These are phyloP conservation scores for Xerocomus nothofagi DNA, from an alignment of 1,284 basidiomycete species.

Conservation along the genomic window DNA sequence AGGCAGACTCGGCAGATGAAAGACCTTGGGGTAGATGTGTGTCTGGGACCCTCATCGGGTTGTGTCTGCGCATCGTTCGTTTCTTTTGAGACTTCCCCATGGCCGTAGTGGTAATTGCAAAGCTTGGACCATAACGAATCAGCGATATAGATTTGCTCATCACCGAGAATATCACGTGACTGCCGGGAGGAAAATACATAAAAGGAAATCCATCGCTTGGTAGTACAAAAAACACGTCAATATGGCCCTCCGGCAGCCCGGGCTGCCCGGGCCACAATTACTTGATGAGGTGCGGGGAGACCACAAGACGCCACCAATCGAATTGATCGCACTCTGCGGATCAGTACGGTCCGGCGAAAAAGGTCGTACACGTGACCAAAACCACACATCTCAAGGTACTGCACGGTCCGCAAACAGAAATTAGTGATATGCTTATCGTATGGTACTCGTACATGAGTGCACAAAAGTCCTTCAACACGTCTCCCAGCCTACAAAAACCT, in stretches of 20 bases:
- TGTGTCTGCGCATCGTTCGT: conserved; percentile 76
- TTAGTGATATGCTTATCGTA: conserved; percentile 30
- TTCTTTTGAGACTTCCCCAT: conserved; percentile 94
- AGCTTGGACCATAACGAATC: not conserved
- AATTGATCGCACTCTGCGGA: no score
- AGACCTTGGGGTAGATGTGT: conserved; percentile 83
- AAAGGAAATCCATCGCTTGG: no score
- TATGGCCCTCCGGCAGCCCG: no score
- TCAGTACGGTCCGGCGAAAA: no score
- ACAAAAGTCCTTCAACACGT: conserved; percentile 11
- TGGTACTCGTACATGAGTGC: conserved; percentile 23
- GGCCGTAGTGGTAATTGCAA: not conserved
- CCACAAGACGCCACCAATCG: no score
- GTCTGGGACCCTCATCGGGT: conserved; percentile 89
- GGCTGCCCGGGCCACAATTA: no score
- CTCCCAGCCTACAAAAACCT: conserved; percentile 8
- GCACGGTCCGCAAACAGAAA: conserved; percentile 11
- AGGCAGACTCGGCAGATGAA: conserved; percentile 64
- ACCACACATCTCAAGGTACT: no score
- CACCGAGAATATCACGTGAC: conserved; percentile 14
- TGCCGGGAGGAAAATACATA: no score
- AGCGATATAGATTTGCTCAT: not conserved
- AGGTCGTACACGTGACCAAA: no score
- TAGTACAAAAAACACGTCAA: no score
- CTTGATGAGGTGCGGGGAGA: no score